Conservation (phyloP, 2,329 filamentous ascomycete genomes). For the Massarina eburnea region DNA sequence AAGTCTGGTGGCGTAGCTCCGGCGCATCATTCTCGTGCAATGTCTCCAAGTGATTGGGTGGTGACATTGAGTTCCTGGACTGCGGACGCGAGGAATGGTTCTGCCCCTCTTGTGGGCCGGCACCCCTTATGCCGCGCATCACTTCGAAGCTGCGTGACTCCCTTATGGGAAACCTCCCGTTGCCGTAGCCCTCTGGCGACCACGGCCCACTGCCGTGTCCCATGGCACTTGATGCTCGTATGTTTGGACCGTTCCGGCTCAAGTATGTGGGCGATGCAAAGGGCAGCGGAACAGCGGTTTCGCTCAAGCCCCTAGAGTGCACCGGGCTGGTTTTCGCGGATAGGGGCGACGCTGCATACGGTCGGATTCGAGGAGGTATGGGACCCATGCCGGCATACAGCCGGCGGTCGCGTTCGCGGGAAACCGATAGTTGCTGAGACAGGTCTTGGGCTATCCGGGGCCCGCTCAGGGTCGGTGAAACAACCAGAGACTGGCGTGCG, state of each 20-base stretch:
- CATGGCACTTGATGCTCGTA: conserved; percentile 44
- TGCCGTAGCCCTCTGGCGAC: conserved; percentile 38
- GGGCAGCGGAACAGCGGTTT: conserved; percentile 42
- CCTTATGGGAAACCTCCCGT: conserved; percentile 40
- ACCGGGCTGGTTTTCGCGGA: conserved; percentile 32
- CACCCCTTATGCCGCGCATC: conserved; percentile 32
- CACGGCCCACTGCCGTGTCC: conserved; percentile 41
- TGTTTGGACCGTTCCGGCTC: conserved; percentile 27
- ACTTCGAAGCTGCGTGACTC: conserved; percentile 45
- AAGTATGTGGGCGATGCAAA: conserved; percentile 33
- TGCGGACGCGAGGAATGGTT: conserved; percentile 36
- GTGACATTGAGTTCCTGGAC: conserved; percentile 43
- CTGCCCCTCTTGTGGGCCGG: conserved; percentile 20
- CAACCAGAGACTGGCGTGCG: conserved; percentile 68
- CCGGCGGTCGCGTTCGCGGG: conserved; percentile 38
- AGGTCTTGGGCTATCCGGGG: conserved; percentile 33
- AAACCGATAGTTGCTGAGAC: conserved; percentile 35
- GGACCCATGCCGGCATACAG: conserved; percentile 41
- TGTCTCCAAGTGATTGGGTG: conserved; percentile 41
- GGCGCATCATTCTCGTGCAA: conserved; percentile 44
- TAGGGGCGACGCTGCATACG: conserved; percentile 36
- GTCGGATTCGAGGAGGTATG: conserved; percentile 35
- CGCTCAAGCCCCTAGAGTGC: conserved; percentile 46
- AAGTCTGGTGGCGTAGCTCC: conserved; percentile 64
- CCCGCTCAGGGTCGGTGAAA: conserved; percentile 54